Evolutionary conservation across 352 stramenopile genomes (phyloP), one percentile per base, ranked within the genome.

Genomic region (Phytophthora nicotianae): DNA sequence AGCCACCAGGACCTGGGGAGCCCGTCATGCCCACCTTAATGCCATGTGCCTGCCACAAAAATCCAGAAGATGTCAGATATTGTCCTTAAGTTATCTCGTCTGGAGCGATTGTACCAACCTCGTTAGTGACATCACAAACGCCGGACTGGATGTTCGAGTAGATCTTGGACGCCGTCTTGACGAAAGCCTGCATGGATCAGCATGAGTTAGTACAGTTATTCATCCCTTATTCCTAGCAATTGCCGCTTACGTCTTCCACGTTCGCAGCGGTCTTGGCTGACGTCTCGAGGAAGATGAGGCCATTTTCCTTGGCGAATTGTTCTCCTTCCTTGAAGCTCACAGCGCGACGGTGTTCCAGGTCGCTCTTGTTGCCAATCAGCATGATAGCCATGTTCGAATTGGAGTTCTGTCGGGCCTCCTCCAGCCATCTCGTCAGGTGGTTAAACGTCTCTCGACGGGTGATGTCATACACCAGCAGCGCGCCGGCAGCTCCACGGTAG

Each of bases 381-480:
- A 99, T 99, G 73, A 99, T 99, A 37, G 97, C 93, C 97, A 99
- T 99, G 83, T 99, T 99, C 41, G 90, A 96, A 70, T 99, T 98
- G 49, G 91, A 98, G 79, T 99, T 98, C 76, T 99, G 95, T 16
- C 97, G 79, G 7, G 97, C 97, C 66, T 99, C 98, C 72, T 99
- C 96, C 10, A 99, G 82, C 98, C 98, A 99, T 40, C 96, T 73
- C 45, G 86, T 96, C 37, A 99, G 76, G 81, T 99, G 97, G 71
- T 99, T 98, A 83, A 99, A 99, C 53, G 97, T 99, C 75, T 99
- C 98, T 58, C 97, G 88, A 50, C 90, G 76, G 19, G 97, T 99
- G 61, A 99, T 99, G 72, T 99, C 98, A 68, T 99, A 99, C 20
- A 99, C 97, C 32, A 99, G 72, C 23, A 99, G 75, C 0, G 97